phyloP scores from a whole-genome alignment of 495 filamentous ascomycete genomes.

The Talaromyces thailandensis region DNA sequence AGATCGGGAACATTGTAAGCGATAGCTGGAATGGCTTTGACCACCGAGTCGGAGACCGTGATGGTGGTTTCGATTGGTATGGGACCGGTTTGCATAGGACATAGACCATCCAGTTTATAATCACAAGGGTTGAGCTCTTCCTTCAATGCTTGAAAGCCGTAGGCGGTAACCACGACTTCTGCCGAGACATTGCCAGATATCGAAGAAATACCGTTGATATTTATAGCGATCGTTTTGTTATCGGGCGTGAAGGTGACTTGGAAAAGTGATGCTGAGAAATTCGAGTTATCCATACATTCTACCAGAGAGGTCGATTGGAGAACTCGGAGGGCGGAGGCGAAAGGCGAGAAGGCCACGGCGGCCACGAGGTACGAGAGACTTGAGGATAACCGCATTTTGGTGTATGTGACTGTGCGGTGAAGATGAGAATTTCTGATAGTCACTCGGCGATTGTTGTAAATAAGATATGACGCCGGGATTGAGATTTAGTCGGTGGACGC shows the following conservation, averaged over 20 bases:
- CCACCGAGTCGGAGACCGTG: conserved; percentile 44
- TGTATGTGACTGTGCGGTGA: neutral
- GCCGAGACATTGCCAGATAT: conserved; percentile 81
- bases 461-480: neutral
- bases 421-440: neutral
- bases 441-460: neutral
- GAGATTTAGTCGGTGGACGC: neutral
- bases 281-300: conserved; percentile 67
- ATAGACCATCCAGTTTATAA: conserved; percentile 62
- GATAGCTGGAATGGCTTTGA: conserved; percentile 65
- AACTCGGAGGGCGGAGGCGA: conserved; percentile 29
- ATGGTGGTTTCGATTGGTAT: conserved; percentile 69
- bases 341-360: conserved; percentile 26
- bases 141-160: conserved; percentile 62
- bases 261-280: conserved; percentile 77
- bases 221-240: conserved; percentile 61
- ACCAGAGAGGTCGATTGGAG: conserved; percentile 71
- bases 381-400: conserved; percentile 22
- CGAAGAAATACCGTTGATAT: conserved; percentile 74
- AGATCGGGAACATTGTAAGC: conserved; percentile 88
- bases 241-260: conserved; percentile 70
- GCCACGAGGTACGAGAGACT: conserved; percentile 23
- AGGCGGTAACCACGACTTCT: conserved; percentile 67
- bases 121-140: conserved; percentile 70
- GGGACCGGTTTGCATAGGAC: conserved; percentile 85